phyloP scores from a whole-genome alignment of 2,329 filamentous ascomycete species.

The Didymella pomorum region DNA sequence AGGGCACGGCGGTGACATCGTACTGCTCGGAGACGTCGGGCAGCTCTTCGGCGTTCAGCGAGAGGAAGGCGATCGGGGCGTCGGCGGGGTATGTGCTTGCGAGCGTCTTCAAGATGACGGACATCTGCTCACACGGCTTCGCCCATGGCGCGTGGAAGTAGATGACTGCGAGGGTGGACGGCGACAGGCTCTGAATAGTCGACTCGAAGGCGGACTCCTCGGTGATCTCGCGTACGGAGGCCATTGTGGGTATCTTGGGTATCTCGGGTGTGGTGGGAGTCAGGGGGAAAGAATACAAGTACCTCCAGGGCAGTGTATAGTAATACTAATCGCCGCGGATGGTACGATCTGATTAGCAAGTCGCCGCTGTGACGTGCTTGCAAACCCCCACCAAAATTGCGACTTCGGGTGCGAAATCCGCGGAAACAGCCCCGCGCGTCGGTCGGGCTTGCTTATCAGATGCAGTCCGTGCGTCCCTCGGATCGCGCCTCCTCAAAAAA shows the following conservation, averaged over 20 bases:
- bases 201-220: constrained; percentile 76
- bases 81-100: constrained; percentile 82
- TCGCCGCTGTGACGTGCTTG: constrained; percentile 11
- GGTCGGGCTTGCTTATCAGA: constrained; percentile 10
- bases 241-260: constrained; percentile 34
- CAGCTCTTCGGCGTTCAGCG: constrained; percentile 92
- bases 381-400: constrained; percentile 7
- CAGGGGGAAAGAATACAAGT: background rate
- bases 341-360: constrained; percentile 34
- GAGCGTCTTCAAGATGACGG: constrained; percentile 82
- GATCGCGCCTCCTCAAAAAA: constrained; percentile 12
- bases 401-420: constrained; percentile 4
- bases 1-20: constrained; percentile 93
- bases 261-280: background rate
- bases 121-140: constrained; percentile 94
- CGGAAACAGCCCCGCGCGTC: constrained; percentile 5
- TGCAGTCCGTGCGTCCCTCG: constrained; percentile 9
- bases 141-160: constrained; percentile 99
- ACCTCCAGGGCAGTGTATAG: background rate
- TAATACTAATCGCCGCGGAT: background rate
- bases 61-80: constrained; percentile 81
- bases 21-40: constrained; percentile 91
- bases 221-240: constrained; percentile 76
- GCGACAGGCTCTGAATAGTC: constrained; percentile 71
- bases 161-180: constrained; percentile 78